These are phyloP conservation scores for Magnolia sinica DNA, from an alignment of 164 flowering plant genomes.

Conservation along the genomic window DNA sequence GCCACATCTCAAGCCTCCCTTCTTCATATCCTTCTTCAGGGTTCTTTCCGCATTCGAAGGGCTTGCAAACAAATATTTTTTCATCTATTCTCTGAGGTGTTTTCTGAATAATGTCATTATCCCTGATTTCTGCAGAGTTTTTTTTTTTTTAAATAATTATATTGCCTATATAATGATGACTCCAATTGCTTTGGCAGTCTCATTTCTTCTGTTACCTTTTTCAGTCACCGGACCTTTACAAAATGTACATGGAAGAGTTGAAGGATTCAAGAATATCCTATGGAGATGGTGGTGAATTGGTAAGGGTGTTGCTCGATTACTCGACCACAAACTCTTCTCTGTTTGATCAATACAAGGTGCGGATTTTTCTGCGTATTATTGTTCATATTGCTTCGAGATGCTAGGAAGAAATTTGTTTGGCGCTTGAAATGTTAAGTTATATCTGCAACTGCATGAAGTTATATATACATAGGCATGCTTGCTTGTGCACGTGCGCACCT, in stretches of 20 bases:
- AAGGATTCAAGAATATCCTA: constrained; percentile 60
- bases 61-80: constrained; percentile 59
- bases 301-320: constrained; percentile 61
- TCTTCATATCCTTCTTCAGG: constrained; percentile 54
- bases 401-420: background rate
- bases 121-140: constrained; percentile 2
- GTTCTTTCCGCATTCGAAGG: constrained; percentile 59
- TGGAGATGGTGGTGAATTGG: constrained; percentile 64
- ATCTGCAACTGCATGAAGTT: no score
- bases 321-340: constrained; percentile 30
- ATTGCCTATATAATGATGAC: background rate
- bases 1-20: constrained; percentile 65
- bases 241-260: constrained; percentile 58
- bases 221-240: constrained; percentile 63
- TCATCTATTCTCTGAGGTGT: constrained; percentile 72
- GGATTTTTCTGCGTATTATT: constrained; percentile 3
- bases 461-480: no score
- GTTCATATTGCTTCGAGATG: constrained; percentile 1
- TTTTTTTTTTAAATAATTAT: background rate
- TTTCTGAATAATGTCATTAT: background rate
- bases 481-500: no score
- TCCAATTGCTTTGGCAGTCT: constrained; percentile 1
- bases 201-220: constrained; percentile 13
- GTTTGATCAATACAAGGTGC: constrained; percentile 71
- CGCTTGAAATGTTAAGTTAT: background rate